Percentiles rank a stretch among this genome's conserved stretches.
phyloP scores from a whole-genome alignment of 331 rosid species.

The Phaseolus coccineus region DNA sequence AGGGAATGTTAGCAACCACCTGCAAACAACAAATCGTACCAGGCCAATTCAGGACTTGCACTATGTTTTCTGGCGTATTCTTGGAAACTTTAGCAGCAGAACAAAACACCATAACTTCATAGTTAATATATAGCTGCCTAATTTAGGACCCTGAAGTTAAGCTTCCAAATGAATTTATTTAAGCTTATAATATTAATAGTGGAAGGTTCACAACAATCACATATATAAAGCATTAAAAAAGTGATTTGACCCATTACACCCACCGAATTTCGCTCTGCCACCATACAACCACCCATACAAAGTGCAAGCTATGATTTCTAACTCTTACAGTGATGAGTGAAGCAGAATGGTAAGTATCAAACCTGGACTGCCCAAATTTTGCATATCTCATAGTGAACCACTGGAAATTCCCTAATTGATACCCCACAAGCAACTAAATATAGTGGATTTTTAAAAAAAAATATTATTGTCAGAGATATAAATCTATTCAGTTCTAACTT shows the following conservation, averaged over 20 bases:
- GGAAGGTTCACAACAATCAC: neutral
- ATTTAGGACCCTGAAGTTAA: conserved; percentile 22
- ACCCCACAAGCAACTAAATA: neutral
- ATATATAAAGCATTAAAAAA: neutral
- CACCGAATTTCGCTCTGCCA: neutral
- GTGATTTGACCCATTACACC: conserved; percentile 3
- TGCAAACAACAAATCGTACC: conserved; percentile 46
- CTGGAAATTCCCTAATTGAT: neutral
- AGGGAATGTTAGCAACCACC: conserved; percentile 93
- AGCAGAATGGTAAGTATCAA: neutral
- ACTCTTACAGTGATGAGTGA: neutral
- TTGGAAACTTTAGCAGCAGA: conserved; percentile 17
- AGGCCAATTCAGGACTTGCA: conserved; percentile 36
- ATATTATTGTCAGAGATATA: neutral
- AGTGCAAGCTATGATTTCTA: conserved; percentile 13
- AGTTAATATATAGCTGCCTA: conserved; percentile 29
- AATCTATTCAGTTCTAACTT: neutral
- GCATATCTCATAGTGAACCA: neutral
- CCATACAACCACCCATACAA: neutral
- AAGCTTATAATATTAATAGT: neutral
- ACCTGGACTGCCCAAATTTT: neutral
- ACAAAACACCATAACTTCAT: conserved; percentile 1
- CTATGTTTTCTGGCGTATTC: conserved; percentile 17
- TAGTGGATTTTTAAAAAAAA: neutral
- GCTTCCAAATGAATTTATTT: conserved; percentile 20